Percentiles rank a stretch among this genome's conserved stretches.
Evolutionary conservation across 139 green algal species (phyloP).

Genomic region (Marvania coccoides): DNA sequence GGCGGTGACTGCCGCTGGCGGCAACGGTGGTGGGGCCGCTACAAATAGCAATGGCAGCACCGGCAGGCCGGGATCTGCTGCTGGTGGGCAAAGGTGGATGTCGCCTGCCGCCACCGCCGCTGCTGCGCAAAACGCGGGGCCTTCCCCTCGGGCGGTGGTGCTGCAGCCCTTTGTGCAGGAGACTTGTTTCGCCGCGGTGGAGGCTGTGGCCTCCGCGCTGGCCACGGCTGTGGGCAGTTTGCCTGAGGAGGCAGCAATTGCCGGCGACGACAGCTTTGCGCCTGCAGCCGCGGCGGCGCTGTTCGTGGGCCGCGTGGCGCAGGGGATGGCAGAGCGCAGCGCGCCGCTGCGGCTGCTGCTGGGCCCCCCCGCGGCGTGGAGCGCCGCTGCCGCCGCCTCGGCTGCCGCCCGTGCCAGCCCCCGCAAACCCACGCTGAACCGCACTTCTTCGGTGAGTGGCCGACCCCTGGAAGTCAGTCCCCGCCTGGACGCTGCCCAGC

Average conservation of each 20-base stretch:
- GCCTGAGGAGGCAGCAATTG: background rate
- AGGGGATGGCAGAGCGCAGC: conserved; percentile 10
- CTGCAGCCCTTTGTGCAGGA: conserved; percentile 58
- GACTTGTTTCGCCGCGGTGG: conserved; percentile 25
- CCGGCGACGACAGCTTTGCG: too few species aligned
- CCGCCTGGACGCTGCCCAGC: background rate
- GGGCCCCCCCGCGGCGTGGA: conserved; percentile 11
- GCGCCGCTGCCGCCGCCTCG: background rate
- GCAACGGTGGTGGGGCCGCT: background rate
- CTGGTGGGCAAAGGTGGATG: background rate
- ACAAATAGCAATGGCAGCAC: background rate
- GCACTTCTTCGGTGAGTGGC: background rate
- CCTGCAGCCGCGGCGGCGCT: conserved; percentile 46
- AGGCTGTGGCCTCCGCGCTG: conserved; percentile 8
- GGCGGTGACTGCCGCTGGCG: conserved; percentile 26
- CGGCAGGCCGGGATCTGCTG: background rate
- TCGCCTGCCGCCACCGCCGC: background rate
- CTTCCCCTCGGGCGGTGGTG: conserved; percentile 18
- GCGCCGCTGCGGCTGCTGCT: conserved; percentile 26
- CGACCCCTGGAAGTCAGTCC: background rate
- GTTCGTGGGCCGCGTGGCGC: conserved; percentile 36
- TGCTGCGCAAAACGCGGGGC: background rate
- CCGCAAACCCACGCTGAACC: background rate
- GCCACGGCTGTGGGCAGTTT: background rate
- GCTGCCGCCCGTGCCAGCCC: background rate